phyloP scores from a whole-genome alignment of 1,284 basidiomycete species.

The Neotropicomus parvogracilis region DNA sequence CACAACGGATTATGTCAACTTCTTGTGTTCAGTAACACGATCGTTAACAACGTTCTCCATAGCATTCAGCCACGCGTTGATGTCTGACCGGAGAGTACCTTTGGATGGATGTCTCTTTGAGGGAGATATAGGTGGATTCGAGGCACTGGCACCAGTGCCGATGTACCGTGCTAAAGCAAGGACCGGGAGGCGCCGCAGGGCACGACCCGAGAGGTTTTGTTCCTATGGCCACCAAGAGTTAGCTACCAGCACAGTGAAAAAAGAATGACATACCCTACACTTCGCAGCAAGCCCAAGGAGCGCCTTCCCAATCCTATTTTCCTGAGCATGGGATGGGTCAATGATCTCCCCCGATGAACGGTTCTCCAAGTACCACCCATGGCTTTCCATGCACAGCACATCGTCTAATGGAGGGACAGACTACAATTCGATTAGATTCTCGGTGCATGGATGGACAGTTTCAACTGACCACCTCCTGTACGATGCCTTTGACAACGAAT shows the following conservation, averaged over 20 bases:
- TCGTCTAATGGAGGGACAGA: slow-evolving; percentile 59
- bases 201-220: slow-evolving; percentile 85
- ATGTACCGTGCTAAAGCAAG: slow-evolving; percentile 86
- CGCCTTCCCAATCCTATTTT: slow-evolving; percentile 52
- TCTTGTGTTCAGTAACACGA: slow-evolving; percentile 50
- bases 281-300: slow-evolving; percentile 66
- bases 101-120: slow-evolving; percentile 11
- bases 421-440: slow-evolving; percentile 36
- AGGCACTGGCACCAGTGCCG: slow-evolving; percentile 40
- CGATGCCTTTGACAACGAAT: slow-evolving; percentile 71
- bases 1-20: slow-evolving; percentile 17
- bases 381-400: slow-evolving; percentile 52
- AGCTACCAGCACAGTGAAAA: not conserved
- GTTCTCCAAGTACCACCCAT: slow-evolving; percentile 7
- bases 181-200: slow-evolving; percentile 86
- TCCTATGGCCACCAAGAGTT: slow-evolving; percentile 33
- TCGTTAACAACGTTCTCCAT: slow-evolving; percentile 71
- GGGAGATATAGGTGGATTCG: slow-evolving; percentile 8
- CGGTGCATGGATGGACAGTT: not conserved
- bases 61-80: slow-evolving; percentile 70
- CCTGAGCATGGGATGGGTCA: slow-evolving; percentile 17
- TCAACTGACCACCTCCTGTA: slow-evolving; percentile 52
- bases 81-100: slow-evolving; percentile 37
- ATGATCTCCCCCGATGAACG: slow-evolving; percentile 7
- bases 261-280: slow-evolving; percentile 57